Evolutionary conservation across 345 rosid species (phyloP).

Genomic region (Lenwebbia sp.): DNA sequence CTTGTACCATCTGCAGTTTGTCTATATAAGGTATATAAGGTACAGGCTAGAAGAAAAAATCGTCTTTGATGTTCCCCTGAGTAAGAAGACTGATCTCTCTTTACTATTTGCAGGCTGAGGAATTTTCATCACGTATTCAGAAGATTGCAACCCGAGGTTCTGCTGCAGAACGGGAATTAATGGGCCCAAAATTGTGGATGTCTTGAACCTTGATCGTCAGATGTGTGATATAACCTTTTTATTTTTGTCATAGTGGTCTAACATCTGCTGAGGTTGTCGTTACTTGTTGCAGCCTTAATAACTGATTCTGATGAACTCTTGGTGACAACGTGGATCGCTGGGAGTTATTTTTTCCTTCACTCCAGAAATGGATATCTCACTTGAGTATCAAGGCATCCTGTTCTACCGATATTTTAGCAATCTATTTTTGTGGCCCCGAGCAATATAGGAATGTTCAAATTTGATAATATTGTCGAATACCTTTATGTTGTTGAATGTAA

Average conservation of each 20-base stretch:
- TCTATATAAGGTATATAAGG: no score
- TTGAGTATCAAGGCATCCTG: not conserved
- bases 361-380: not conserved
- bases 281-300: not conserved
- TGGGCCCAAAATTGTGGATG: slow-evolving; percentile 71
- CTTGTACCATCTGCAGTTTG: not conserved
- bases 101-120: slow-evolving; percentile 61
- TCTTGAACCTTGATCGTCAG: slow-evolving; percentile 17
- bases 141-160: slow-evolving; percentile 73
- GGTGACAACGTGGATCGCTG: not conserved
- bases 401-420: not conserved
- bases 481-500: not conserved
- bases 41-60: not conserved
- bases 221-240: not conserved
- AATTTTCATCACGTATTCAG: slow-evolving; percentile 71
- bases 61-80: not conserved
- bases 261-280: not conserved
- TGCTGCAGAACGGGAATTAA: slow-evolving; percentile 38
- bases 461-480: not conserved
- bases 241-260: not conserved
- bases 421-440: not conserved
- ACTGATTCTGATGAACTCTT: not conserved
- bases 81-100: not conserved
- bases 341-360: not conserved
- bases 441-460: not conserved